These are phyloP conservation scores for Suhomyces faveliae DNA, from an alignment of 805 yeast species.

Conservation along the genomic window DNA sequence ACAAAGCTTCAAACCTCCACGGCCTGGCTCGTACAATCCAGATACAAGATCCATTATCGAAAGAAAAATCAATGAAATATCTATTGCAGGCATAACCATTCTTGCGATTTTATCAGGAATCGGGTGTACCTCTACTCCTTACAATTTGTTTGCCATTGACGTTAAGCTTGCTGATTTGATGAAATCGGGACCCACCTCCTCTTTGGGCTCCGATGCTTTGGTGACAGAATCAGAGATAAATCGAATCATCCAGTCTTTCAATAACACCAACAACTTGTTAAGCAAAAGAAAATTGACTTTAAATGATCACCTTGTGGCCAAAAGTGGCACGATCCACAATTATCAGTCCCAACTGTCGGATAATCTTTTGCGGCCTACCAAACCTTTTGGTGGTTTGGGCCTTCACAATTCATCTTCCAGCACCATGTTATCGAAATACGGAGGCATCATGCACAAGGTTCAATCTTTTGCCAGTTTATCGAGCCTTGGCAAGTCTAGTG, in stretches of 20 bases:
- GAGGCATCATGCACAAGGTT: slow-evolving; percentile 37
- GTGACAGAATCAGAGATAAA: slow-evolving; percentile 31
- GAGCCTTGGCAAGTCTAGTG: slow-evolving; percentile 11
- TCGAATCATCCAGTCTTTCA: slow-evolving; percentile 36
- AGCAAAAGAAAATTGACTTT: slow-evolving; percentile 34
- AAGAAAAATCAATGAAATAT: slow-evolving; percentile 44
- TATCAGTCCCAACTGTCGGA: slow-evolving; percentile 13
- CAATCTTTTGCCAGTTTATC: slow-evolving; percentile 42
- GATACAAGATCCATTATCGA: slow-evolving; percentile 31
- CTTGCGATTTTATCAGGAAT: slow-evolving; percentile 52
- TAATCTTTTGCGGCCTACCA: slow-evolving; percentile 9
- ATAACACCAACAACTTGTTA: slow-evolving; percentile 38
- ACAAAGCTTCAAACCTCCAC: slow-evolving; percentile 20
- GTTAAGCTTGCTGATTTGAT: slow-evolving; percentile 1
- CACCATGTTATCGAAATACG: slow-evolving; percentile 12
- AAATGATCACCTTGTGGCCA: slow-evolving; percentile 14
- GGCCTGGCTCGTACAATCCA: slow-evolving; percentile 7
- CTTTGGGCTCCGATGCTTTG: not conserved
- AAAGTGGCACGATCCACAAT: slow-evolving; percentile 29
- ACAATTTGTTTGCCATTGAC: slow-evolving; percentile 19
- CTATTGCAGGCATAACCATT: slow-evolving; percentile 49
- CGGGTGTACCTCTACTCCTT: slow-evolving; percentile 50
- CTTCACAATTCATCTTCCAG: not conserved
- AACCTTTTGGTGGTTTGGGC: not conserved
- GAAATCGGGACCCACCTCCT: slow-evolving; percentile 14